phyloP scores from a whole-genome alignment of 2,329 filamentous ascomycete genomes.

The Trichoderma sp. region DNA sequence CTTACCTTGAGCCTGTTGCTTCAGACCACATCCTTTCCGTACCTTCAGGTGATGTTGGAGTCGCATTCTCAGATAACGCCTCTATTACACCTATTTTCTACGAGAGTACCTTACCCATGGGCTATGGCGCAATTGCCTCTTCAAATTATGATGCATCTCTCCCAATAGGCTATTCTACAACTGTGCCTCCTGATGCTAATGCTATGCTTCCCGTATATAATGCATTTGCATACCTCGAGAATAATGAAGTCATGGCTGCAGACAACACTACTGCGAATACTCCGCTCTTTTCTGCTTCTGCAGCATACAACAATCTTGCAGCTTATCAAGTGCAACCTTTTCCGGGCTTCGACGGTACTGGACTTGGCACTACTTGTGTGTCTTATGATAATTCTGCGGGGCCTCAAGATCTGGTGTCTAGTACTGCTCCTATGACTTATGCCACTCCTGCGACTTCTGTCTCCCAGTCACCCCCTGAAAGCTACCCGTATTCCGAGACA shows the following conservation, averaged over 20 bases:
- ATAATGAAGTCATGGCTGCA: background rate
- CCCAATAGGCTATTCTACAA: background rate
- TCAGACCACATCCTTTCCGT: background rate
- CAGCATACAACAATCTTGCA: background rate
- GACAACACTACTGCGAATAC: background rate
- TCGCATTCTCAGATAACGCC: background rate
- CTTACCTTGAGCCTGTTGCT: background rate
- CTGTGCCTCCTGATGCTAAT: background rate
- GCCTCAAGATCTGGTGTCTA: background rate
- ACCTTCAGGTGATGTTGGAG: background rate
- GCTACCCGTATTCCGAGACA: background rate
- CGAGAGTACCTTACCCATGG: background rate
- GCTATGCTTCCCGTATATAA: background rate
- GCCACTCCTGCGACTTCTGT: background rate
- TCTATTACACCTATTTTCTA: background rate
- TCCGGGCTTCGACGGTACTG: background rate
- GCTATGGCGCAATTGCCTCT: background rate
- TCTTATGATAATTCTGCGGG: background rate
- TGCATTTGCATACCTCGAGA: background rate
- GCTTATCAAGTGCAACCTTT: background rate
- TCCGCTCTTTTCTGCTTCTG: background rate
- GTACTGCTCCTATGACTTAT: background rate
- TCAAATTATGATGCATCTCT: background rate
- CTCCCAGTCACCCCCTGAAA: background rate
- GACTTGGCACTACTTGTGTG: too few species aligned